Evolutionary conservation across 768 basidiomycete genomes (phyloP).

Genomic region (Phylloporus scabripes): DNA sequence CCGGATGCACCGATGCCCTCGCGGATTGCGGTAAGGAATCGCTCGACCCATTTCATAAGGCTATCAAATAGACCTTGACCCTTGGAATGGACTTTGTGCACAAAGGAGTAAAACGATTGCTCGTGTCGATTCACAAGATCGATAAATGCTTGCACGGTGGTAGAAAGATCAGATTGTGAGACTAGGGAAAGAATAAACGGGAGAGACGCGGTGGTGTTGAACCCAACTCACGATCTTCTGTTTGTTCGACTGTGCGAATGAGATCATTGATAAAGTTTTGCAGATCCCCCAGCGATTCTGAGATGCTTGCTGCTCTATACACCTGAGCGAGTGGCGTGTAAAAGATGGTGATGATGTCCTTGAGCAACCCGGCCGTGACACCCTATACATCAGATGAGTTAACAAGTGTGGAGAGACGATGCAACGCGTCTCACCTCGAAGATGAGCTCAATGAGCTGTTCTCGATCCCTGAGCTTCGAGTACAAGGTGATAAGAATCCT

Average conservation of each 20-base stretch:
- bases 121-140: conserved; percentile 92
- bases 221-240: conserved; percentile 72
- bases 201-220: background rate
- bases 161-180: conserved; percentile 74
- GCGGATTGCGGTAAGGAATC: conserved; percentile 85
- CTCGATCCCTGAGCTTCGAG: conserved; percentile 76
- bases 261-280: conserved; percentile 95
- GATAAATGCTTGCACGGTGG: conserved; percentile 90
- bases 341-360: conserved; percentile 98
- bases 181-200: conserved; percentile 40
- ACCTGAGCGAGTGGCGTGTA: conserved; percentile 95
- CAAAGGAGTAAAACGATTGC: conserved; percentile 92
- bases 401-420: background rate
- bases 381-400: conserved; percentile 48
- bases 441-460: conserved; percentile 87
- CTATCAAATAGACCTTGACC: conserved; percentile 90
- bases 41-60: conserved; percentile 96
- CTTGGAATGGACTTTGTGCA: conserved; percentile 97
- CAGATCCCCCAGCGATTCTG: conserved; percentile 85
- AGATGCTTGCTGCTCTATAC: conserved; percentile 94
- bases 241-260: conserved; percentile 87
- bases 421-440: conserved; percentile 68
- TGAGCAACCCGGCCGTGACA: conserved; percentile 88
- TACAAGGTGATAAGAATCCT: conserved; percentile 74
- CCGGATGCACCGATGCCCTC: conserved; percentile 66